Percentiles rank a stretch among this genome's conserved stretches.
phyloP scores from a whole-genome alignment of 257 asterid species.

The Schizonepeta tenuifolia region DNA sequence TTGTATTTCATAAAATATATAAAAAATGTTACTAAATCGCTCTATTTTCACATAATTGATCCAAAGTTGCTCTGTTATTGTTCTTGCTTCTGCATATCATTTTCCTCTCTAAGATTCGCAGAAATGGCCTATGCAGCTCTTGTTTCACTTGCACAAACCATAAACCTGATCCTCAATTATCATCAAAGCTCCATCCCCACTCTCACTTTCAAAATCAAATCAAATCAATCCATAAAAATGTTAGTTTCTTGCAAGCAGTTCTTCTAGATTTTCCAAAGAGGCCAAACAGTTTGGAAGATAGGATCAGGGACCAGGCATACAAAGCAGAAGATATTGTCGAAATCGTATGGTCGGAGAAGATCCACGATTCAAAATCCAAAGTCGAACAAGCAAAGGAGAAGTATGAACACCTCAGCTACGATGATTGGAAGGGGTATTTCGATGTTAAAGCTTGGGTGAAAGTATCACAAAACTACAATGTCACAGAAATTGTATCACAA shows the following conservation, averaged over 20 bases:
- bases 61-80: neutral
- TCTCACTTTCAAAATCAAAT: neutral
- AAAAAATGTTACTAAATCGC: too few relatives aligned
- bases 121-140: conserved; percentile 21
- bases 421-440: neutral
- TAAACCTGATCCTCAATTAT: conserved; percentile 5
- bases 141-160: conserved; percentile 20
- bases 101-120: neutral
- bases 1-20: too few relatives aligned
- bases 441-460: neutral
- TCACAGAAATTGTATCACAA: conserved; percentile 15
- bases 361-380: neutral
- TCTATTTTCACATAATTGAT: too few relatives aligned
- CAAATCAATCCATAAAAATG: neutral
- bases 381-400: neutral
- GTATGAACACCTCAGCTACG: neutral
- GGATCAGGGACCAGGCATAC: neutral
- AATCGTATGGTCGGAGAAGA: neutral
- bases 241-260: neutral
- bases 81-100: neutral
- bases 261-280: conserved; percentile 14
- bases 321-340: conserved; percentile 20
- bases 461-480: neutral
- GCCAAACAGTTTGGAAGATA: neutral
- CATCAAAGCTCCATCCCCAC: neutral